phyloP scores from a whole-genome alignment of 2,329 filamentous ascomycete genomes.

The Pseudopithomyces maydicus region DNA sequence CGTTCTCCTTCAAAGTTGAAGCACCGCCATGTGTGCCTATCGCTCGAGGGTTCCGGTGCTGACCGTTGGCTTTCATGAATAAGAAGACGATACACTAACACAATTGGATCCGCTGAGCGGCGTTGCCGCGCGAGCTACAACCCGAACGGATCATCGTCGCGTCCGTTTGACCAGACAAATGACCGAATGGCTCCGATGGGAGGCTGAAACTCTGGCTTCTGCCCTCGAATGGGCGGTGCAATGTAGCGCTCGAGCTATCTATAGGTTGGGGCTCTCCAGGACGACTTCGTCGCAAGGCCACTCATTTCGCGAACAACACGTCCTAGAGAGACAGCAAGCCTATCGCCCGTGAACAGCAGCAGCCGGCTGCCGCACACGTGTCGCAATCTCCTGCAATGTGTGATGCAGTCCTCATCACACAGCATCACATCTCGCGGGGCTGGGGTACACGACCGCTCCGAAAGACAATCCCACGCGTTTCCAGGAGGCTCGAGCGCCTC shows the following conservation, averaged over 20 bases:
- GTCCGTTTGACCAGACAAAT: conserved; percentile 18
- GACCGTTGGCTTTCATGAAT: conserved; percentile 5
- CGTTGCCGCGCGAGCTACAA: conserved; percentile 18
- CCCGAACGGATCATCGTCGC: conserved; percentile 28
- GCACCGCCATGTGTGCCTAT: not conserved
- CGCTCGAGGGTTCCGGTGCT: conserved; percentile 1
- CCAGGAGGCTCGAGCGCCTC: conserved; percentile 11
- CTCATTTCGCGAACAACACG: conserved; percentile 17
- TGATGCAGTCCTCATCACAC: conserved; percentile 18
- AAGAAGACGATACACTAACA: conserved; percentile 21
- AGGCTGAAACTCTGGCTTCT: conserved; percentile 36
- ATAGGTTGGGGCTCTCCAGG: conserved; percentile 9
- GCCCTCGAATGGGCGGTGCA: conserved; percentile 19
- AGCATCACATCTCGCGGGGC: conserved; percentile 6
- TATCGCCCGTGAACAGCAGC: conserved; percentile 4
- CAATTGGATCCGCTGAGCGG: conserved; percentile 25
- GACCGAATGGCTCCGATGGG: conserved; percentile 15
- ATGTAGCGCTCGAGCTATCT: conserved; percentile 17
- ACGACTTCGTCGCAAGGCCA: conserved; percentile 9
- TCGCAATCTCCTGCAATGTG: conserved; percentile 13
- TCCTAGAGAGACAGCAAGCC: not conserved
- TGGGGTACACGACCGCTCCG: conserved; percentile 15
- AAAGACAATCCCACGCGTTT: conserved; percentile 18
- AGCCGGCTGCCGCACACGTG: conserved; percentile 7
- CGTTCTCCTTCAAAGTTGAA: not conserved